phyloP scores from a whole-genome alignment of 2,329 filamentous ascomycete species.

The Diaporthe ilicicola region DNA sequence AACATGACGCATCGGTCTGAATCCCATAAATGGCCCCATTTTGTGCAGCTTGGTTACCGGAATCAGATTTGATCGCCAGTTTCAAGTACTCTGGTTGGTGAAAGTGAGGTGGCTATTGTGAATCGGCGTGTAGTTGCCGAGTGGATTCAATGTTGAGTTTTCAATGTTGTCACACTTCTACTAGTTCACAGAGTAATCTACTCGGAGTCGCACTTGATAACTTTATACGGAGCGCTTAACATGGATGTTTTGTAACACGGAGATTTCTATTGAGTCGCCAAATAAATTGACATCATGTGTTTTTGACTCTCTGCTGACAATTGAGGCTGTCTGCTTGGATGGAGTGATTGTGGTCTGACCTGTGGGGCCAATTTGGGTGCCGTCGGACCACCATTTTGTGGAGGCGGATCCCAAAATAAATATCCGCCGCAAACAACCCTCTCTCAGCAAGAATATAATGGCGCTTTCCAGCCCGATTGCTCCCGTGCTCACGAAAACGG shows the following conservation, averaged over 20 bases:
- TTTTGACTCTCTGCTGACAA: conserved; percentile 32
- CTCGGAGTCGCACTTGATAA: background rate
- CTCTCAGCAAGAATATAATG: conserved; percentile 16
- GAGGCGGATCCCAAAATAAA: conserved; percentile 21
- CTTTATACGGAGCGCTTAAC: background rate
- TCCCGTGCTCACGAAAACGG: conserved; percentile 17
- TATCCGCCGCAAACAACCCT: background rate
- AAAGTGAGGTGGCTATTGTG: background rate
- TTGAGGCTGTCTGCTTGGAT: conserved; percentile 29
- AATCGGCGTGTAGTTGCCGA: background rate
- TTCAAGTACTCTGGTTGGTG: background rate
- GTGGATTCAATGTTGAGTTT: background rate
- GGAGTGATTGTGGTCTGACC: conserved; percentile 33
- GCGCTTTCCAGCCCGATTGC: conserved; percentile 24
- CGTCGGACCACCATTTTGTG: conserved; percentile 28
- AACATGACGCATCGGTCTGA: conserved; percentile 62
- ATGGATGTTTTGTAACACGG: conserved; percentile 15
- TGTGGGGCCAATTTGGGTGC: conserved; percentile 28
- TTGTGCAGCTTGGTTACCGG: background rate
- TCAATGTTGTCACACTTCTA: background rate
- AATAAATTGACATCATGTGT: conserved; percentile 29
- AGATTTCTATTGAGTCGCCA: background rate
- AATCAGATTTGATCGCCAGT: background rate
- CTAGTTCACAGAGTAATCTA: background rate
- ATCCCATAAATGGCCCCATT: conserved; percentile 29